phyloP scores from a whole-genome alignment of 257 asterid species.

The Mentha longifolia region DNA sequence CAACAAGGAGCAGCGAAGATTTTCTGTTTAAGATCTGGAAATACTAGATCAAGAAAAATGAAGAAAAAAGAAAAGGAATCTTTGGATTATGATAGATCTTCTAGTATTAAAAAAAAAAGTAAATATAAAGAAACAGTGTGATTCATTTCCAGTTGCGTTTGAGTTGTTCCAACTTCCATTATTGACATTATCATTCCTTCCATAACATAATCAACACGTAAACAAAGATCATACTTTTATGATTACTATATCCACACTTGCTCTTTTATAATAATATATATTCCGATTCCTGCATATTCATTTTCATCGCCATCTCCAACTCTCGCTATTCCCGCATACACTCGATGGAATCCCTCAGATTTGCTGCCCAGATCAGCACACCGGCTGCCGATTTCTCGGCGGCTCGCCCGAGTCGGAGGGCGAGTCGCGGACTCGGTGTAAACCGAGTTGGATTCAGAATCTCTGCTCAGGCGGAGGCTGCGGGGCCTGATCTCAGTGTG shows the following conservation, averaged over 20 bases:
- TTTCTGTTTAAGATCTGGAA: too few relatives aligned
- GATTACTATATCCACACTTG: neutral
- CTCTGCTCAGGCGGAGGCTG: conserved; percentile 41
- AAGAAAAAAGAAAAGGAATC: too few relatives aligned
- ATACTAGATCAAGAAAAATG: too few relatives aligned
- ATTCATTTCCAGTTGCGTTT: neutral
- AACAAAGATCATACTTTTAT: neutral
- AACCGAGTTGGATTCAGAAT: conserved; percentile 59
- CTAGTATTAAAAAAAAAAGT: too few relatives aligned
- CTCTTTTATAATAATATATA: neutral
- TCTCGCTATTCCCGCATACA: neutral
- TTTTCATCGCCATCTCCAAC: conserved; percentile 41
- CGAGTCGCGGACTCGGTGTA: neutral
- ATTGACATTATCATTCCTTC: neutral
- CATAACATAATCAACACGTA: neutral
- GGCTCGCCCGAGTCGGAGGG: conserved; percentile 33
- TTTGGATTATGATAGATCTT: too few relatives aligned
- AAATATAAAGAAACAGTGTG: too few relatives aligned
- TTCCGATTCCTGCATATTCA: conserved; percentile 49
- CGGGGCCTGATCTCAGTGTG: conserved; percentile 92
- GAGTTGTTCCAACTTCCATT: neutral
- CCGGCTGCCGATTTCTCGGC: conserved; percentile 44
- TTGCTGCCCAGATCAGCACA: conserved; percentile 42
- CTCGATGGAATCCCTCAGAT: conserved; percentile 49
- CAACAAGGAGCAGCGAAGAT: too few relatives aligned